A percentile compares a stretch with the other conserved stretches of the same genome.
These are phyloP conservation scores for Calonectria fujianensis DNA, from an alignment of 2,329 filamentous ascomycete species.

Conservation along the genomic window DNA sequence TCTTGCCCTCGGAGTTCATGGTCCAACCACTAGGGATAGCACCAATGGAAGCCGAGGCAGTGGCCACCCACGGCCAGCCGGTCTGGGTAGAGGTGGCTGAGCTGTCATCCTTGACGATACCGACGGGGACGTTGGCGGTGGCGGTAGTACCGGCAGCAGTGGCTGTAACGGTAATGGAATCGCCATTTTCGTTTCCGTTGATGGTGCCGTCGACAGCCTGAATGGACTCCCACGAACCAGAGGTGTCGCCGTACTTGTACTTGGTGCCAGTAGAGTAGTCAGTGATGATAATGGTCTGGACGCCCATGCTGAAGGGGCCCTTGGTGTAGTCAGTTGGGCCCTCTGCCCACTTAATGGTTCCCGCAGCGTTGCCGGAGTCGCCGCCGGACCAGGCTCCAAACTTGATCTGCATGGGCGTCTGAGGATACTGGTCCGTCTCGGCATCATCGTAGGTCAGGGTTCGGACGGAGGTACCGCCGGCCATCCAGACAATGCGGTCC, in stretches of 20 bases:
- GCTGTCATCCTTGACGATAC: constrained; percentile 75
- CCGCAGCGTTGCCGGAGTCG: constrained; percentile 83
- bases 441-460: constrained; percentile 83
- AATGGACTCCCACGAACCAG: constrained; percentile 89
- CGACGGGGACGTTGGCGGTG: constrained; percentile 79
- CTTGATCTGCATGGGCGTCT: constrained; percentile 96
- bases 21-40: constrained; percentile 87
- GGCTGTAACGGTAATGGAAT: constrained; percentile 70
- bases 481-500: constrained; percentile 89
- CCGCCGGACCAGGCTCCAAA: constrained; percentile 95
- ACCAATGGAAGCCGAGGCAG: constrained; percentile 70
- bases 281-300: constrained; percentile 84
- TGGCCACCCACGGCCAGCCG: constrained; percentile 81
- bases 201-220: constrained; percentile 85
- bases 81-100: constrained; percentile 74
- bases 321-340: constrained; percentile 88
- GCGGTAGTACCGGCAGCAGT: constrained; percentile 78
- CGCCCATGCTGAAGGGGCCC: constrained; percentile 90
- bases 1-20: constrained; percentile 86
- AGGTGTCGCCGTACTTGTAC: constrained; percentile 88
- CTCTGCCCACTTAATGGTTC: constrained; percentile 93
- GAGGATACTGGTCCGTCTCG: constrained; percentile 86
- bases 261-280: constrained; percentile 95
- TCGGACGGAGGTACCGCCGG: constrained; percentile 85
- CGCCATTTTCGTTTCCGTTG: constrained; percentile 79